phyloP scores from a whole-genome alignment of 169 alveolate species.

The Plasmodium yoelii region DNA sequence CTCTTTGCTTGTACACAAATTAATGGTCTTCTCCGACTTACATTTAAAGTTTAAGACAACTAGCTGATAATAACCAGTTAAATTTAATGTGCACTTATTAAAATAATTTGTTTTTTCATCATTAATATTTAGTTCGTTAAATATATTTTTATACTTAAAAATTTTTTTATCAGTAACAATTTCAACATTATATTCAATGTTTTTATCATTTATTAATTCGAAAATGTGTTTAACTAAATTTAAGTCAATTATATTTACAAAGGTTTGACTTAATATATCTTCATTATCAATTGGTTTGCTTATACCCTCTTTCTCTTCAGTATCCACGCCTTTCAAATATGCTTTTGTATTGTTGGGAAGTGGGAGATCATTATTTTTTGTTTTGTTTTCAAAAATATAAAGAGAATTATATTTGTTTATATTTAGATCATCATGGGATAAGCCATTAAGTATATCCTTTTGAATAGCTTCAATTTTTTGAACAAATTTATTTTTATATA shows the following conservation, averaged over 20 bases:
- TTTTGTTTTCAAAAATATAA: conserved; percentile 23
- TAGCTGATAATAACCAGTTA: conserved; percentile 48
- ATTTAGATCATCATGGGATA: conserved; percentile 13
- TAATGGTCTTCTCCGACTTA: conserved; percentile 12
- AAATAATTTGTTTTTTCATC: conserved; percentile 3
- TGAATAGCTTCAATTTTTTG: conserved; percentile 23
- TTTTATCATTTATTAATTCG: conserved; percentile 13
- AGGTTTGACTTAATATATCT: conserved; percentile 18
- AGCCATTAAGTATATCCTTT: conserved; percentile 4
- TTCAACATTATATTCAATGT: conserved; percentile 22
- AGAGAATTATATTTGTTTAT: conserved; percentile 18
- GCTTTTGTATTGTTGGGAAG: neutral
- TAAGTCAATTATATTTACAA: conserved; percentile 16
- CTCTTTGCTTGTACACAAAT: conserved; percentile 23
- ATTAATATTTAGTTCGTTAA: conserved; percentile 14
- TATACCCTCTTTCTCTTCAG: neutral
- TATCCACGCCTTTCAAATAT: neutral
- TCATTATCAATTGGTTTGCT: neutral
- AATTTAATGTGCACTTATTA: conserved; percentile 37
- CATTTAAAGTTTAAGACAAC: conserved; percentile 32
- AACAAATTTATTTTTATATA: conserved; percentile 18
- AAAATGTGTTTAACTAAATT: conserved; percentile 32
- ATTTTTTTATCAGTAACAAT: conserved; percentile 31
- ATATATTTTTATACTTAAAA: conserved; percentile 26
- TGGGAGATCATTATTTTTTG: neutral